Evolutionary conservation across 371 early-diverging fungal species (phyloP).

Genomic region (Paraphysoderma sedebokerense): DNA sequence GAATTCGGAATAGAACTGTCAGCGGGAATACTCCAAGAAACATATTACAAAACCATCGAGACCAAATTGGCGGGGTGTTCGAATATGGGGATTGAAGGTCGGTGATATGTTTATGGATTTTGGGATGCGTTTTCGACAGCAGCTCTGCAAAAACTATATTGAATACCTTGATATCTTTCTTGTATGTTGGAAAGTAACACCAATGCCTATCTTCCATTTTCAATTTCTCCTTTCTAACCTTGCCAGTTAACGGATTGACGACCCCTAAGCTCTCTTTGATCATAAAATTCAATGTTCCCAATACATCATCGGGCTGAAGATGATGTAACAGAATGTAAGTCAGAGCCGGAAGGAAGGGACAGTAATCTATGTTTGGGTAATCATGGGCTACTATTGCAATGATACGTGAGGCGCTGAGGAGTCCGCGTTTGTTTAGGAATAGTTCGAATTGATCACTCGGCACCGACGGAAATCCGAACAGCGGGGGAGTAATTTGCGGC

Average conservation of each 20-base stretch:
- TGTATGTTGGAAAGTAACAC: slow-evolving; percentile 16
- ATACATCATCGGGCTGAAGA: slow-evolving; percentile 11
- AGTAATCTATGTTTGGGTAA: slow-evolving; percentile 19
- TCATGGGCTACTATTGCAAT: slow-evolving; percentile 18
- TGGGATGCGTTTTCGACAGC: not conserved
- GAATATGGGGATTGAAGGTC: slow-evolving; percentile 12
- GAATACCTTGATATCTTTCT: slow-evolving; percentile 14
- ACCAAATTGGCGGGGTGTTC: slow-evolving; percentile 14
- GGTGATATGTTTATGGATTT: slow-evolving; percentile 3
- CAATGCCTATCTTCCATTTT: slow-evolving; percentile 5
- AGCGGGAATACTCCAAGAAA: slow-evolving; percentile 13
- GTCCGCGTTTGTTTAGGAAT: slow-evolving; percentile 6
- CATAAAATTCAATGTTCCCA: slow-evolving; percentile 12
- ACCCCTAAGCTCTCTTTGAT: slow-evolving; percentile 8
- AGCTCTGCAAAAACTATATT: slow-evolving; percentile 16
- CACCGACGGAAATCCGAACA: not conserved
- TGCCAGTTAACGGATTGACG: no score
- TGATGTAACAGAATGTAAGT: slow-evolving; percentile 15
- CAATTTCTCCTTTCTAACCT: no score
- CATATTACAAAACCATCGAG: slow-evolving; percentile 14
- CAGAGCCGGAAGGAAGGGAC: slow-evolving; percentile 16
- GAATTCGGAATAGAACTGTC: slow-evolving; percentile 13
- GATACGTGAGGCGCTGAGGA: slow-evolving; percentile 8
- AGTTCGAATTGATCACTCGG: not conserved
- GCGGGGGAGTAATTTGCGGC: not conserved